These are phyloP conservation scores for Saccharomycopsis malanga DNA, from an alignment of 805 yeast genomes.

Conservation along the genomic window DNA sequence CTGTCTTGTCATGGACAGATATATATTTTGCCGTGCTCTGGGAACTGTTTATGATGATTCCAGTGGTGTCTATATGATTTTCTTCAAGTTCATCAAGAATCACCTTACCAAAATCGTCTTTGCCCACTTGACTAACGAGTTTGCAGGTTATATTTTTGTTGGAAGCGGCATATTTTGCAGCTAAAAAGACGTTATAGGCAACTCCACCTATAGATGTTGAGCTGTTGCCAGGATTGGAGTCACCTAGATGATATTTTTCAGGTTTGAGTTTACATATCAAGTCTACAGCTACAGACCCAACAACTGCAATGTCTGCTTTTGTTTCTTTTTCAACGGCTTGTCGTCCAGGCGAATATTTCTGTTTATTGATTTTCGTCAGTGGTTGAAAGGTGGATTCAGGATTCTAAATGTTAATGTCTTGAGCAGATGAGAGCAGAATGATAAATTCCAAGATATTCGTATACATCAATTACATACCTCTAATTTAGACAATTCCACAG, in stretches of 20 bases:
- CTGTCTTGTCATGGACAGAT: conserved; percentile 55
- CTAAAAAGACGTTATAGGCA: conserved; percentile 71
- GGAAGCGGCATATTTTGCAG: conserved; percentile 36
- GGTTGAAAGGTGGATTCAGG: neutral
- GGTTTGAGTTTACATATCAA: conserved; percentile 46
- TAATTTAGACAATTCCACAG: conserved; percentile 40
- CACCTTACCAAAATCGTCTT: conserved; percentile 46
- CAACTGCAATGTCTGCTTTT: conserved; percentile 34
- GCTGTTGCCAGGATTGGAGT: conserved; percentile 69
- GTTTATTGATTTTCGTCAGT: neutral
- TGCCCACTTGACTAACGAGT: conserved; percentile 54
- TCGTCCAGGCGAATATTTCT: neutral
- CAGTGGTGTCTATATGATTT: conserved; percentile 27
- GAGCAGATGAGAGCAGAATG: no score
- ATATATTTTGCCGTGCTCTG: conserved; percentile 64
- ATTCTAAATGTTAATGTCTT: no score
- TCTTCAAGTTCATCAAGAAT: conserved; percentile 30
- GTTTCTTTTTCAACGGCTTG: neutral
- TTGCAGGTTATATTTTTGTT: conserved; percentile 25
- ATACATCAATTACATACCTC: no score
- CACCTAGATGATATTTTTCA: conserved; percentile 33
- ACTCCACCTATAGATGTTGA: conserved; percentile 71
- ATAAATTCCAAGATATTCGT: no score
- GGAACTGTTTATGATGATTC: conserved; percentile 18
- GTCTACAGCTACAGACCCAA: conserved; percentile 78